A percentile compares a stretch with the other conserved stretches of the same genome.
Conservation (phyloP, 2,329 filamentous ascomycete species). For the Colletotrichum limetticola region DNA sequence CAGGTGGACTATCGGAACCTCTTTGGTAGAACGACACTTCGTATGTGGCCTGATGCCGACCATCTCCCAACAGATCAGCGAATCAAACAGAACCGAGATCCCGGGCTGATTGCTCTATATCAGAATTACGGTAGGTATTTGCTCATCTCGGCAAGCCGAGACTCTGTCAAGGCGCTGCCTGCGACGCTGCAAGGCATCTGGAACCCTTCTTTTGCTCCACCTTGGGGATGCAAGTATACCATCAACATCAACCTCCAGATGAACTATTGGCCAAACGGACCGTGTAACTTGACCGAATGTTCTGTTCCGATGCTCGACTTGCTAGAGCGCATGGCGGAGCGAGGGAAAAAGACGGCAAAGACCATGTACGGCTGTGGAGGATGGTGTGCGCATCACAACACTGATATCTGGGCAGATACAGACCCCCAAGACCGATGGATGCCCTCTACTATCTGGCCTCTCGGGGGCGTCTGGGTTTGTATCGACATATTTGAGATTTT, state of each 20-base stretch:
- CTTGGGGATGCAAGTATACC: conserved; percentile 56
- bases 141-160: conserved; percentile 35
- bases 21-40: conserved; percentile 38
- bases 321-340: conserved; percentile 48
- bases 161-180: conserved; percentile 42
- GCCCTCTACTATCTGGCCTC: conserved; percentile 49
- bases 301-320: conserved; percentile 35
- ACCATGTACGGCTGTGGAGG: conserved; percentile 47
- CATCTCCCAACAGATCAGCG: conserved; percentile 37
- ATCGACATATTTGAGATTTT: conserved; percentile 50
- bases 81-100: conserved; percentile 35
- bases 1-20: conserved; percentile 37
- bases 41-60: conserved; percentile 39
- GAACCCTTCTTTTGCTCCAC: conserved; percentile 51
- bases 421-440: conserved; percentile 47
- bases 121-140: conserved; percentile 37
- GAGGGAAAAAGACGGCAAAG: conserved; percentile 44
- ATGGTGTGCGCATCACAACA: conserved; percentile 50
- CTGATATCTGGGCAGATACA: conserved; percentile 49
- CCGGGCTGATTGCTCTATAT: conserved; percentile 39
- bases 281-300: conserved; percentile 29
- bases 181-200: conserved; percentile 57
- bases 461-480: conserved; percentile 53
- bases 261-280: conserved; percentile 52
- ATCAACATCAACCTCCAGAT: conserved; percentile 56